Evolutionary conservation across 208 protist species (phyloP).

Genomic region (Trypanosoma avium): DNA sequence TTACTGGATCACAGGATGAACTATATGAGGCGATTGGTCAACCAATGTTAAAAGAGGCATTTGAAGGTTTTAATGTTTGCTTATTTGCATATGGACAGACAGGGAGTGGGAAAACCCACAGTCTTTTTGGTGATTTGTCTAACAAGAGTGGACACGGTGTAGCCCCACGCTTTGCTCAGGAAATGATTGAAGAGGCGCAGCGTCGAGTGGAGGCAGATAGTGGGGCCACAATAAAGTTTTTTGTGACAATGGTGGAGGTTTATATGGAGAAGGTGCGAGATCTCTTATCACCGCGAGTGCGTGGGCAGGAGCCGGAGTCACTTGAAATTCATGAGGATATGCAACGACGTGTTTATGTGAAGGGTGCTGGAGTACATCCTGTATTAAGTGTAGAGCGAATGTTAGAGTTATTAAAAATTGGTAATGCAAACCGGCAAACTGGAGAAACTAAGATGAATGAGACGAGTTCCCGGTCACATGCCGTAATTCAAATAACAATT

Average conservation of each 20-base stretch:
- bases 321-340: conserved; percentile 67
- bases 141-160: conserved; percentile 14
- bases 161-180: conserved; percentile 31
- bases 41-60: conserved; percentile 80
- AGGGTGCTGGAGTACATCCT: conserved; percentile 60
- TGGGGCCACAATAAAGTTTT: conserved; percentile 25
- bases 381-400: conserved; percentile 72
- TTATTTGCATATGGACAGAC: conserved; percentile 83
- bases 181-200: conserved; percentile 30
- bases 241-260: conserved; percentile 54
- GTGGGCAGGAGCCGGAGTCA: conserved; percentile 71
- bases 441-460: conserved; percentile 75
- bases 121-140: conserved; percentile 56
- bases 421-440: conserved; percentile 52
- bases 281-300: conserved; percentile 44
- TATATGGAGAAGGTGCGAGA: conserved; percentile 62
- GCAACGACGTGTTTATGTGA: conserved; percentile 51
- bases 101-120: conserved; percentile 78
- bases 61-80: conserved; percentile 85
- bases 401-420: conserved; percentile 52
- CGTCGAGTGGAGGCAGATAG: conserved; percentile 33
- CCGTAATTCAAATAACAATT: conserved; percentile 94
- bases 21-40: conserved; percentile 70
- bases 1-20: conserved; percentile 44
- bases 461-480: conserved; percentile 93